These are phyloP conservation scores for Phlebiopsis flavidoalba DNA, from an alignment of 768 basidiomycete species.

Conservation along the genomic window DNA sequence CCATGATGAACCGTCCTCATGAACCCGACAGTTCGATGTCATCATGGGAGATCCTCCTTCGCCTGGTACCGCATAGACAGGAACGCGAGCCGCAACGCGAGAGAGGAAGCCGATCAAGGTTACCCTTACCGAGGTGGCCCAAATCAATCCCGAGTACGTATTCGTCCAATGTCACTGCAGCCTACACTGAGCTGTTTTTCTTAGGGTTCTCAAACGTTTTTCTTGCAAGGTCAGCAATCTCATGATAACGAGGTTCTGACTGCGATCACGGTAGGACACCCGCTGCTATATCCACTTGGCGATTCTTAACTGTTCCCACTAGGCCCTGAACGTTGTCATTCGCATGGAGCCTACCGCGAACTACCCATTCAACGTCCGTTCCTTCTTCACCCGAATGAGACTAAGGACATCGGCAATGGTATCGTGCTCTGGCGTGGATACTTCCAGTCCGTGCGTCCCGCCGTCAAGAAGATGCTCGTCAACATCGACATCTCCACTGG, in stretches of 20 bases:
- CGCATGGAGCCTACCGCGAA: constrained; percentile 67
- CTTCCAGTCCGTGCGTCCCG: constrained; percentile 75
- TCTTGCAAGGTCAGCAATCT: constrained; percentile 57
- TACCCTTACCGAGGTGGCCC: constrained; percentile 56
- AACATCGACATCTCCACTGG: constrained; percentile 79
- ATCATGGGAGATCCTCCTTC: constrained; percentile 37
- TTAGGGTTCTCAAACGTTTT: constrained; percentile 60
- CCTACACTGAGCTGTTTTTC: neutral
- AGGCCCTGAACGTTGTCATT: constrained; percentile 74
- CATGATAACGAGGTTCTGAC: constrained; percentile 66
- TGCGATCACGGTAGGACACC: constrained; percentile 49
- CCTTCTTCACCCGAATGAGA: constrained; percentile 65
- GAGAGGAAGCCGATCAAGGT: constrained; percentile 61
- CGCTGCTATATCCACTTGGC: neutral
- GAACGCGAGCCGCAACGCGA: constrained; percentile 5
- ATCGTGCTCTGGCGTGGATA: constrained; percentile 75
- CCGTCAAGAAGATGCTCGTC: constrained; percentile 55
- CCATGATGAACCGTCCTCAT: neutral
- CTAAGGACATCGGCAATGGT: constrained; percentile 52
- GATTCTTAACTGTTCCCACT: neutral
- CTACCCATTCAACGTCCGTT: constrained; percentile 69
- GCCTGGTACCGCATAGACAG: constrained; percentile 19
- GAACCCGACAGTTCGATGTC: constrained; percentile 53
- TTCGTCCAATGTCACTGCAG: neutral
- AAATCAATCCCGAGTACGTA: constrained; percentile 82